Base-by-base conservation (phyloP, 106 monocot genomes). In the Apostasia shenzhenica region DNA sequence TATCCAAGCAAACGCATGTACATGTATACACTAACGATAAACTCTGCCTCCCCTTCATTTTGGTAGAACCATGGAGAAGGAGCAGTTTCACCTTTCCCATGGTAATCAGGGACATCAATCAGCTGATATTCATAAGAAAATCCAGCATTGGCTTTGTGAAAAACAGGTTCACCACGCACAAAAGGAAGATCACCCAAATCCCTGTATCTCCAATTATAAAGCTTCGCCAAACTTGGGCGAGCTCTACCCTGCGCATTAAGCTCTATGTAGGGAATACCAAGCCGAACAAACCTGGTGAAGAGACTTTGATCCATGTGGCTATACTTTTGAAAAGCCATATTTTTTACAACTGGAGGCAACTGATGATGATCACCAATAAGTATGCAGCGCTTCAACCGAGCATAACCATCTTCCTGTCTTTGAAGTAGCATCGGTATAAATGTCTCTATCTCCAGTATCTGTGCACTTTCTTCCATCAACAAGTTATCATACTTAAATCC, bases 31-130 rank as follows among this genome's bases (percentile, higher is more conserved):
- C 99, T 99, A 60, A 99, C 99, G 62, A 99, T 58, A 55, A 88
- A 99, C 45, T 99, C 99, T 1, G 99, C 99, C 71, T 99, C 99
- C 11, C 99, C 99, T 80, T 90, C 99, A 63, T 99, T 99, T 61
- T 99, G 99, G 64, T 99, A 99, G 75, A 99, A 99, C 99, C 99
- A 99, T 8, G 99, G 99, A 53, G 93, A 99, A 57, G 99, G 99
- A 49, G 99, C 90, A 45, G 82, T 73, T 72, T 99, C 99, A 52
- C 99, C 99, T 82, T 72, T 90, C 53, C 93, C 99, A 63, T 54
- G 77, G 52, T 83, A 93, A 80, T 99, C 99, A 52, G 89, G 84
- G 43, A 93, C 93, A 80, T 99, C 83, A 67, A 99, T 66, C 48
- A 99, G 61, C 65, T 99, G 99, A 75, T 93, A 99, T 40, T 93